A percentile compares a stretch with the other conserved stretches of the same genome.
These are phyloP conservation scores for Phytophthora nicotianae DNA, from an alignment of 352 stramenopile species.

Conservation along the genomic window DNA sequence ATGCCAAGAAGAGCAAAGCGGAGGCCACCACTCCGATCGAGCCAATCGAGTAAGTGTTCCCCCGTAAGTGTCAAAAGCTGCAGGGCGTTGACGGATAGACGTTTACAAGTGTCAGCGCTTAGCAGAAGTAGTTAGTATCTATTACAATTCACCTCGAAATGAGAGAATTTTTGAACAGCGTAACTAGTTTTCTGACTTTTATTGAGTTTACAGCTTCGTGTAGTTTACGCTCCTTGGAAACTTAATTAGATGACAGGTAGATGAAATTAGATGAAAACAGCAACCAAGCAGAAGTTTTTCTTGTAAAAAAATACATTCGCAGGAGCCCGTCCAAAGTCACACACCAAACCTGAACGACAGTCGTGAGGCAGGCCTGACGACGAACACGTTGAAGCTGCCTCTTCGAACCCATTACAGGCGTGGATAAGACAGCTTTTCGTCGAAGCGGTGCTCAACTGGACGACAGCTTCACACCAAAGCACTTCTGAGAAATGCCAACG, in stretches of 20 bases:
- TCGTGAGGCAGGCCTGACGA: background rate
- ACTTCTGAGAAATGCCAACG: slow-evolving; percentile 19
- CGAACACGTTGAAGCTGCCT: slow-evolving; percentile 6
- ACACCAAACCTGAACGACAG: background rate
- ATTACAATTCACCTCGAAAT: slow-evolving; percentile 34
- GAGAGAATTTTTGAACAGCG: slow-evolving; percentile 12
- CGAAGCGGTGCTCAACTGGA: slow-evolving; percentile 12
- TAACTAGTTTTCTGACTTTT: background rate
- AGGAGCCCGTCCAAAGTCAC: too few relatives aligned
- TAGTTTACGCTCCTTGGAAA: too few relatives aligned
- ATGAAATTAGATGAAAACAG: too few relatives aligned
- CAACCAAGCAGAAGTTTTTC: too few relatives aligned
- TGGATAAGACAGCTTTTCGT: slow-evolving; percentile 13
- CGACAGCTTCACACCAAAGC: slow-evolving; percentile 10
- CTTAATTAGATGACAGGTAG: too few relatives aligned
- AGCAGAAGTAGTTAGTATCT: slow-evolving; percentile 33
- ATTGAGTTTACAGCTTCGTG: background rate
- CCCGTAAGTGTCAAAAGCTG: slow-evolving; percentile 11
- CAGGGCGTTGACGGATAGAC: slow-evolving; percentile 17
- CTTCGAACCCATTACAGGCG: slow-evolving; percentile 4
- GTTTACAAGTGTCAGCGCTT: slow-evolving; percentile 6
- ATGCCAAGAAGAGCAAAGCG: slow-evolving; percentile 19
- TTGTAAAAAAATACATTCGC: too few relatives aligned
- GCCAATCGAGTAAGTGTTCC: slow-evolving; percentile 24
- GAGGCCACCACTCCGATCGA: slow-evolving; percentile 31